Percentiles rank a stretch among this genome's conserved stretches.
phyloP scores from a whole-genome alignment of 169 alveolate species.

The Plasmodium inui region DNA sequence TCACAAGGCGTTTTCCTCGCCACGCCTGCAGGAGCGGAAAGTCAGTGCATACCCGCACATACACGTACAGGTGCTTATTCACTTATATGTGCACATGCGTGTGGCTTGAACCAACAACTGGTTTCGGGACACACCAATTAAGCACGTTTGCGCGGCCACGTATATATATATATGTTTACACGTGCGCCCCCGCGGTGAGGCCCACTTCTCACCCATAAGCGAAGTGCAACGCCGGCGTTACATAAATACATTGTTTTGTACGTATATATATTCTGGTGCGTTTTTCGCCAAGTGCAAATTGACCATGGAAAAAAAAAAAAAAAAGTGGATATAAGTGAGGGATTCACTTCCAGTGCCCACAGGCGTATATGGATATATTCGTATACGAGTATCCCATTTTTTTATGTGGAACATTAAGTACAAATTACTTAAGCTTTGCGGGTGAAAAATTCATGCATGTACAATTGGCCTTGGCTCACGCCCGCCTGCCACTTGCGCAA shows the following conservation, averaged over 20 bases:
- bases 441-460: background rate
- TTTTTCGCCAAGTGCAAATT: background rate
- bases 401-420: background rate
- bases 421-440: background rate
- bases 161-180: background rate
- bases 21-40: background rate
- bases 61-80: conserved; percentile 6
- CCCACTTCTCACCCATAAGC: background rate
- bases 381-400: background rate
- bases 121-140: background rate
- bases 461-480: background rate
- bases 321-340: background rate
- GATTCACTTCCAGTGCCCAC: background rate
- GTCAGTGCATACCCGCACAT: background rate
- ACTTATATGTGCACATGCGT: background rate
- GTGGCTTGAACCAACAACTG: background rate
- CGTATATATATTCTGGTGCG: background rate
- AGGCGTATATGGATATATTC: background rate
- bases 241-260: background rate
- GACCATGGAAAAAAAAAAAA: background rate
- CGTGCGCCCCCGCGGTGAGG: background rate
- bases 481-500: background rate
- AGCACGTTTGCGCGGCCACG: background rate
- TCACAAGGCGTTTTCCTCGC: background rate
- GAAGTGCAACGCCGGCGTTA: background rate